Evolutionary conservation across 345 rosid genomes (phyloP), one percentile per base, ranked within the genome.

Genomic region (Mercurialis annua): DNA sequence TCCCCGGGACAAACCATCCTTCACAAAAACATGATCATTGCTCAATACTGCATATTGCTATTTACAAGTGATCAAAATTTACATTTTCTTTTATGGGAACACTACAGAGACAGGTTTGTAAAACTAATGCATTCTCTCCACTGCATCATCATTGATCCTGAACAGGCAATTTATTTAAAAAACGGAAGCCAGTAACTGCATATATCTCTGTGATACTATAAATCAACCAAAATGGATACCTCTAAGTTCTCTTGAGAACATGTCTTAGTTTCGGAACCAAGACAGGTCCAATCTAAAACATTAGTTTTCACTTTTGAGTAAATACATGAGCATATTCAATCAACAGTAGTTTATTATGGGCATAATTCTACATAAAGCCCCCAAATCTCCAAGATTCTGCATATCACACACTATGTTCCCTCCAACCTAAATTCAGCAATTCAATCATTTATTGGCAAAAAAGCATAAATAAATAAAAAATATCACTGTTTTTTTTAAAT

Each of bases 1-100:
- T 89, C 99, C 58, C 96, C 97, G 1, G 96, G 92, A 73, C 95
- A 89, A 66, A 84, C 96, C 78, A 94, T 87, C 92, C 99, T 94
- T 79, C 66, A 59, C 60, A 55, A 31, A 71, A n/a, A 67, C n/a
- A 67, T 56, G 30, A 43, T 5, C 23, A 21, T 5, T 10, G 47
- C 31, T 56, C 48, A 54, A 18, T 30, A 16, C 40, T 29, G 43
- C 62, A 26, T 2, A 56, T 16, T 12, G 48, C n/a, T 24, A 10
- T 43, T 55, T 7, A 16, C 21, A 44, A 16, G 11, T 2, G 40
- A 27, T 47, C 40, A 66, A 27, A 38, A 38, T 34, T 43, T n/a
- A 66, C n/a, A 60, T 40, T 60, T 40, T 12, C 50, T 23, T 60
- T 43, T 60, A 12, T 40, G 23, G 8, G 42, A 10, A 24, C 10